Evolutionary conservation across 108 stramenopile species (phyloP), one percentile per base, ranked within the genome.

Genomic region (Nitzschia inconspicua): DNA sequence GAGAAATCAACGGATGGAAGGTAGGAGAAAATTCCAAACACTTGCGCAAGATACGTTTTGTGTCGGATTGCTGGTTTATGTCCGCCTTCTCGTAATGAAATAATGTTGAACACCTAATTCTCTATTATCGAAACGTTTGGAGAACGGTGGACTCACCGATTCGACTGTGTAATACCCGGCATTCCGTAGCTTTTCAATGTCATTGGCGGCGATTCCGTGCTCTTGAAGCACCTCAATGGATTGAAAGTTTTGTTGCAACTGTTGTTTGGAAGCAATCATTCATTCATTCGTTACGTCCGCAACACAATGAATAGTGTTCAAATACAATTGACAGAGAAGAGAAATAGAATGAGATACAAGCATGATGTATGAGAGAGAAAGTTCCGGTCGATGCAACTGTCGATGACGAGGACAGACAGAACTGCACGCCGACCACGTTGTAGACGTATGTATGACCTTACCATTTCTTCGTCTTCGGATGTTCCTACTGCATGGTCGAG

Each of bases 141-240:
- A 24, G 24, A 34, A 32, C n/a, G n/a, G 22, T n/a, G 14, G 19
- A 76, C 70, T 44, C 66, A 79, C 88, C 46, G 97, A 80, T 65
- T 99, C 97, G 26, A 98, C 79, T 3, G 99, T 99, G 80, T 97
- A 84, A 65, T 88, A 97, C 20, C 99, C 99, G 0, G 95, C 97
- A 53, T 91, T 93, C 60, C 87, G 86, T 23, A 99, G 79, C 39
- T 98, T 98, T 61, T 91, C 87, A 32, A 98, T 86, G 75, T 99
- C 99, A 44, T 88, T 89, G 46, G 86, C 76, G 39, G 92, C 94
- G 47, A 99, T 88, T 11, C 99, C 99, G 47, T 98, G 97, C 43
- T 96, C 85, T 76, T 91, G 84, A 18, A 99, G 86, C 18, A 70
- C 48, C 11, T 94, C 89, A 14, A 94, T 53, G 31, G 80, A 73